Evolutionary conservation across 2,329 filamentous ascomycete species (phyloP).

Genomic region (Byssoonygena ceratinophila): DNA sequence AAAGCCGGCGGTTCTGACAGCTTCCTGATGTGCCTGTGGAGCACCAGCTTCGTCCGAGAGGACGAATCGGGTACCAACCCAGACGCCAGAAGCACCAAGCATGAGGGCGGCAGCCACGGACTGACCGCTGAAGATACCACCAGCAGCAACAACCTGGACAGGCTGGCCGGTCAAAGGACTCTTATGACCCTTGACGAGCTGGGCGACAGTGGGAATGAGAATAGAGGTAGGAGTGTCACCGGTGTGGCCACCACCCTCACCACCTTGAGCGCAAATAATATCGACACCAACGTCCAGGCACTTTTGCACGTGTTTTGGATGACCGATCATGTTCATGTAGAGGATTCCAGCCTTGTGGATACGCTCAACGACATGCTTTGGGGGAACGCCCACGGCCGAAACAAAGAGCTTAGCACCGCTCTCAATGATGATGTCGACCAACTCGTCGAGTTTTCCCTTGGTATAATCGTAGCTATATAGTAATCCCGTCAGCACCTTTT

Average conservation of each 20-base stretch:
- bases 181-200: constrained; percentile 68
- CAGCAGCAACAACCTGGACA: constrained; percentile 86
- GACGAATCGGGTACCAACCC: constrained; percentile 95
- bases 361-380: constrained; percentile 76
- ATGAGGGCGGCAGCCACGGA: constrained; percentile 81
- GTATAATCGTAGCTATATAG: constrained; percentile 86
- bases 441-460: constrained; percentile 90
- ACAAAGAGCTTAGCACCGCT: constrained; percentile 88
- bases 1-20: constrained; percentile 79
- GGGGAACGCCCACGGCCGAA: constrained; percentile 87
- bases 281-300: constrained; percentile 84
- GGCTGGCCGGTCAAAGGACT: constrained; percentile 76
- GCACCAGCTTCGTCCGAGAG: constrained; percentile 90
- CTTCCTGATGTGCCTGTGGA: constrained; percentile 86
- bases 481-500: constrained; percentile 11
- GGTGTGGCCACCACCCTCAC: constrained; percentile 93
- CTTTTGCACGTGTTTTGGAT: constrained; percentile 98
- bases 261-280: constrained; percentile 96
- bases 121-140: constrained; percentile 87
- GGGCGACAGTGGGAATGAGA: constrained; percentile 83
- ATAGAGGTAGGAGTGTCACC: constrained; percentile 86
- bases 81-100: constrained; percentile 84
- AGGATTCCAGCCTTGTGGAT: constrained; percentile 79
- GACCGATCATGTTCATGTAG: constrained; percentile 99
- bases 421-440: constrained; percentile 86